phyloP scores from a whole-genome alignment of 306 rosid species.

The Vigna trinervia region DNA sequence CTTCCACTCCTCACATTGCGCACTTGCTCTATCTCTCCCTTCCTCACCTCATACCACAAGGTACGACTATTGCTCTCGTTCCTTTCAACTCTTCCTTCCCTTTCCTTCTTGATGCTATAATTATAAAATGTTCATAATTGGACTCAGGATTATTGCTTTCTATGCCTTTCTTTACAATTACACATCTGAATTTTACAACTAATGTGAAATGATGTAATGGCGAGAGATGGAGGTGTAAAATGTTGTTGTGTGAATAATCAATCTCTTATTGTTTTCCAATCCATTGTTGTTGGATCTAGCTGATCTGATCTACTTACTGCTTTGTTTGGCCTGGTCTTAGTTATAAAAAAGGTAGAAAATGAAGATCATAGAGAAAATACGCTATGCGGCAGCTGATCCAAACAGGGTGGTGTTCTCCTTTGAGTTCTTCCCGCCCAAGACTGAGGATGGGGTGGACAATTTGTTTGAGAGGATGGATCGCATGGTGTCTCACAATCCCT shows the following conservation, averaged over 20 bases:
- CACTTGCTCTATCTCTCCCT: conserved; percentile 4
- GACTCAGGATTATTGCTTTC: background rate
- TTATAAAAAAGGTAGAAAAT: background rate
- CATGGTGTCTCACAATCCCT: conserved; percentile 90
- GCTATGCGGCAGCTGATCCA: conserved; percentile 55
- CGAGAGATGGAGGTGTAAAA: background rate
- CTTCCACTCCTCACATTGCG: background rate
- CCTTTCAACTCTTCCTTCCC: background rate
- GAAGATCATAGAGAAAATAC: conserved; percentile 92
- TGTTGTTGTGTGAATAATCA: background rate
- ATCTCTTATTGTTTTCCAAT: background rate
- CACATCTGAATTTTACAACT: too few relatives aligned
- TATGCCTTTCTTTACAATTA: background rate
- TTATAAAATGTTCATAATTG: background rate
- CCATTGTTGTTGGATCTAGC: conserved; percentile 39
- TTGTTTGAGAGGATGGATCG: conserved; percentile 96
- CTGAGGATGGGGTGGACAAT: conserved; percentile 94
- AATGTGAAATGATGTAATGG: background rate
- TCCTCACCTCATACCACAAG: background rate
- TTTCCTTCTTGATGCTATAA: background rate
- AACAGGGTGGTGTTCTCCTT: conserved; percentile 83
- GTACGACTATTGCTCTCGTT: conserved; percentile 37
- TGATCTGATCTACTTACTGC: background rate
- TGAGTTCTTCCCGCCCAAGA: conserved; percentile 94
- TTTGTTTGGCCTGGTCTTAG: background rate